Evolutionary conservation across 2,329 filamentous ascomycete genomes (phyloP).

Genomic region (Colletotrichum musicola): DNA sequence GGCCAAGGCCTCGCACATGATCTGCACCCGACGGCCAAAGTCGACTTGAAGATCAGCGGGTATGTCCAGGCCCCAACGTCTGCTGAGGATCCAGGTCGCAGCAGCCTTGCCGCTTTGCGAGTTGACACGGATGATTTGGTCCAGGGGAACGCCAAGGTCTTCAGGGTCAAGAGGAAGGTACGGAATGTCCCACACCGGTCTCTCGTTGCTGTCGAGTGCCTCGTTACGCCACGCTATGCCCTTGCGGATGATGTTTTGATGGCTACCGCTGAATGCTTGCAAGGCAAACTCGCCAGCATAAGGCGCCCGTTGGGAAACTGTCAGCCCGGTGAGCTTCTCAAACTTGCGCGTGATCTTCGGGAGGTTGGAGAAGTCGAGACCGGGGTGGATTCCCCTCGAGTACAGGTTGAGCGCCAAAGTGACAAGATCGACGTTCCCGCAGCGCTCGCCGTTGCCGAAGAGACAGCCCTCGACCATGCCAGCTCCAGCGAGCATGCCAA

Average conservation of each 20-base stretch:
- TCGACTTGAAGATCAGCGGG: slow-evolving; percentile 20
- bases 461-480: slow-evolving; percentile 22
- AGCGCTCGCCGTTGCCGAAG: slow-evolving; percentile 23
- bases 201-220: neutral
- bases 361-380: slow-evolving; percentile 20
- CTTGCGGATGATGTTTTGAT: slow-evolving; percentile 26
- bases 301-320: slow-evolving; percentile 4
- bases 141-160: slow-evolving; percentile 9
- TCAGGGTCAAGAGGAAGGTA: slow-evolving; percentile 26
- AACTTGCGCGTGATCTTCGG: slow-evolving; percentile 1
- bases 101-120: slow-evolving; percentile 17
- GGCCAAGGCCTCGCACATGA: slow-evolving; percentile 25
- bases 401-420: slow-evolving; percentile 21
- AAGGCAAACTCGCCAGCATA: slow-evolving; percentile 25
- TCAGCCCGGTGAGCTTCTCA: slow-evolving; percentile 9
- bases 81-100: slow-evolving; percentile 15
- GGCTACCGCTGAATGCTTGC: slow-evolving; percentile 22
- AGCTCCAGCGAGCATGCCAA: slow-evolving; percentile 17
- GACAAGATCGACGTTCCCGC: slow-evolving; percentile 20
- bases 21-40: slow-evolving; percentile 20
- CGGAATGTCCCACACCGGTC: slow-evolving; percentile 12
- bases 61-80: slow-evolving; percentile 5
- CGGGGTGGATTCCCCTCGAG: slow-evolving; percentile 7
- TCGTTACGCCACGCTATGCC: slow-evolving; percentile 4
- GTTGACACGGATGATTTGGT: slow-evolving; percentile 21